Percentiles rank a stretch among this genome's conserved stretches.
phyloP scores from a whole-genome alignment of 441 rosid genomes.

The Melastoma candidum region DNA sequence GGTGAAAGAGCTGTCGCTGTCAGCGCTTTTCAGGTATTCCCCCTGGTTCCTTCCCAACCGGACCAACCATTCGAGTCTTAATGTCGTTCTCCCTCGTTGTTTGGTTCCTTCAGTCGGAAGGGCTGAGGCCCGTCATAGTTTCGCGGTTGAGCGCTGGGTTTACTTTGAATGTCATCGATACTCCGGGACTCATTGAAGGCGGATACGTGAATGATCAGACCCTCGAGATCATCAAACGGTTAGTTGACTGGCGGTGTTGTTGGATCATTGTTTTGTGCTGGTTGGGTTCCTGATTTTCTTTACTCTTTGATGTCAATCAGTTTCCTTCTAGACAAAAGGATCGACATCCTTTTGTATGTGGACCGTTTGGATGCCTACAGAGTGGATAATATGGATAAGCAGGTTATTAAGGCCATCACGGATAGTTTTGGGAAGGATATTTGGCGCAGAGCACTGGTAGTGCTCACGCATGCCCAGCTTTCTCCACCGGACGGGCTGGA shows the following conservation, averaged over 20 bases:
- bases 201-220: constrained; percentile 92
- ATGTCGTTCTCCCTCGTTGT: not conserved
- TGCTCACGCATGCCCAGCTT: constrained; percentile 85
- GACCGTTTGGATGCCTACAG: constrained; percentile 92
- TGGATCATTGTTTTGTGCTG: too few species aligned
- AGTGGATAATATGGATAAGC: constrained; percentile 36
- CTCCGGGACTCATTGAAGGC: constrained; percentile 94
- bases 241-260: not conserved
- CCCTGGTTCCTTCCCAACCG: not conserved
- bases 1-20: constrained; percentile 83
- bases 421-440: constrained; percentile 78
- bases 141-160: constrained; percentile 74
- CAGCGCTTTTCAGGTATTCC: constrained; percentile 65
- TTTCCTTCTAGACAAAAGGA: constrained; percentile 76
- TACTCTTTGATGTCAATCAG: constrained; percentile 25
- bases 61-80: too few species aligned
- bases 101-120: constrained; percentile 50
- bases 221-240: constrained; percentile 85
- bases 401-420: constrained; percentile 20
- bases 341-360: constrained; percentile 77
- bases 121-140: constrained; percentile 73
- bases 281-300: not conserved
- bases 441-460: constrained; percentile 72
- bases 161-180: constrained; percentile 73
- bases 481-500: constrained; percentile 75